Conservation (phyloP, 176 grass and related monocot species). For the Panicum miliaceum region DNA sequence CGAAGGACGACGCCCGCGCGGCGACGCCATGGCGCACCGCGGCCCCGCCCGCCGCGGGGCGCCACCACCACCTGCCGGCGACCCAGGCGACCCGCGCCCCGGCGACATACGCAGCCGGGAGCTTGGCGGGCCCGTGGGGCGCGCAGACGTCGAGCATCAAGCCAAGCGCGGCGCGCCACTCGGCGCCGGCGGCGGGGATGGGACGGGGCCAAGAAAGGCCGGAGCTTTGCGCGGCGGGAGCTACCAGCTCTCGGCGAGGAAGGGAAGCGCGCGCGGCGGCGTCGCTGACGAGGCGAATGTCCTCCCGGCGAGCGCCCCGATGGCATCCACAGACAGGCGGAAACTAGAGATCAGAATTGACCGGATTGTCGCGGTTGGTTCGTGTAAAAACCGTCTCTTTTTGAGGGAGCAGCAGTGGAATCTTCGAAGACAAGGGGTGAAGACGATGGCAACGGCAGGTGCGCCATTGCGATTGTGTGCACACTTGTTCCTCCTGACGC, state of each 20-base stretch:
- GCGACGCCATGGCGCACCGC: constrained; percentile 43
- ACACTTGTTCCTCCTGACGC: constrained; percentile 15
- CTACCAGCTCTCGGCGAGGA: neutral
- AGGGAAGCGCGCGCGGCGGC: neutral
- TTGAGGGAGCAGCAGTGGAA: neutral
- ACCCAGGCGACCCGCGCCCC: constrained; percentile 39
- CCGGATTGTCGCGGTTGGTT: constrained; percentile 9
- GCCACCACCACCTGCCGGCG: constrained; percentile 49
- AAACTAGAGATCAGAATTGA: constrained; percentile 32
- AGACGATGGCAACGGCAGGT: neutral
- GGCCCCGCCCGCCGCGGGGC: constrained; percentile 8
- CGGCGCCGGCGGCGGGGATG: constrained; percentile 21
- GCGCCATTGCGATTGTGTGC: constrained; percentile 27
- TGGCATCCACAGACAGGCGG: constrained; percentile 39
- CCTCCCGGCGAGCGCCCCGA: constrained; percentile 40
- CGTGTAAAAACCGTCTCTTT: constrained; percentile 25
- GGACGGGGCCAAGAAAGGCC: constrained; percentile 1
- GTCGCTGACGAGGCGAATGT: constrained; percentile 31
- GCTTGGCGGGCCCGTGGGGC: constrained; percentile 44
- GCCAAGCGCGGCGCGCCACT: neutral
- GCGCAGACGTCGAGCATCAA: constrained; percentile 75
- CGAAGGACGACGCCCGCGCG: constrained; percentile 56
- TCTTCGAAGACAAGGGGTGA: constrained; percentile 5
- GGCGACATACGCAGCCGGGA: constrained; percentile 28
- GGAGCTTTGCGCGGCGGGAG: constrained; percentile 17